Base-by-base conservation (phyloP, 2,329 filamentous ascomycete genomes). In the Trichoderma oligosporum region DNA sequence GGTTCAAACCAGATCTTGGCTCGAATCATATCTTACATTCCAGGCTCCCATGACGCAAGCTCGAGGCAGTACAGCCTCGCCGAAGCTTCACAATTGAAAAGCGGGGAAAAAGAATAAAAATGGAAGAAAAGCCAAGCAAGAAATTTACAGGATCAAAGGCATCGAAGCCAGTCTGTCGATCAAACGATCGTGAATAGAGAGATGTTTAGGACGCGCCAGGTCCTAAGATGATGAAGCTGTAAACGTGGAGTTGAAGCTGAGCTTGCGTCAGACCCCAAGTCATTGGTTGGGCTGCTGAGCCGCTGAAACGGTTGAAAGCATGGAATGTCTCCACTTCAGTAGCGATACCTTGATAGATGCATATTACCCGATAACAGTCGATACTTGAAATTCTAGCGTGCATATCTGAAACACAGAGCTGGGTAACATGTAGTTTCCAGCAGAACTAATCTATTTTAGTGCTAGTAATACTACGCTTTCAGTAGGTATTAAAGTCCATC, bases 11-110 rank as follows among this genome's bases (percentile, higher is more conserved):
- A 31, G 11, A 31, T 6, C 27, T 11, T 31, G 27, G n/a, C n/a
- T 12, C 11, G 12, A 29, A 14, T 12, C 41, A 16, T 31, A 31
- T 68, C 70, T 59, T 65, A 74, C 73, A 64, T 76, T 76, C 68
- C 72, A 76, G 57, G 70, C 70, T 56, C 69, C 67, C 73, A 75
- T 76, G 62, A 55, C 70, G 66, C 62, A 39, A 45, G 57, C 46
- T 59, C 38, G 57, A 41, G 57, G 46, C 45, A 35, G 39, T 46
- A 39, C 57, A 52, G 53, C 57, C 53, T 59, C 54, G 47, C 47
- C 39, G 53, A 25, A 33, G 46, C 47, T 52, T 38, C 25, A 35
- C 22, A 33, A 24, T 27, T 16, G 36, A 51, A 41, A 14, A 8
- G 48, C 20, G 27, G 25, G 27, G 4, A 27, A 29, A 25, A 27